Conservation (phyloP, 371 early-diverging fungal genomes). For the Nematocida sp. region DNA sequence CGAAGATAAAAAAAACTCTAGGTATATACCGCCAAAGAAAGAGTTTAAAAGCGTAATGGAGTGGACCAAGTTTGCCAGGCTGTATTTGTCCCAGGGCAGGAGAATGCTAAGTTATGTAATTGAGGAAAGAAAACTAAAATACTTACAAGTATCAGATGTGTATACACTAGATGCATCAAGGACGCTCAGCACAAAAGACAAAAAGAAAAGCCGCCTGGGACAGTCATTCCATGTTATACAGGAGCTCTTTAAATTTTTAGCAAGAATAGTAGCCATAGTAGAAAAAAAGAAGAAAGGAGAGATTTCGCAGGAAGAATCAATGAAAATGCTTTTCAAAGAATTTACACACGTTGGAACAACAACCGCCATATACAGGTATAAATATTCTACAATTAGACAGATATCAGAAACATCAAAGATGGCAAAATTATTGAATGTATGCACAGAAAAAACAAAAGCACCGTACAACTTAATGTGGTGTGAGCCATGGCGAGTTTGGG, state of each 20-base stretch:
- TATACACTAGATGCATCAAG: conserved; percentile 93
- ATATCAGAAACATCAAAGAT: conserved; percentile 77
- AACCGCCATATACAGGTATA: conserved; percentile 99
- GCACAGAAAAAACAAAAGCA: conserved; percentile 82
- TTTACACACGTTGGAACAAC: conserved; percentile 96
- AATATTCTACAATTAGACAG: conserved; percentile 93
- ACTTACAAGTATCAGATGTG: conserved; percentile 91
- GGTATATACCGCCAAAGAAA: conserved; percentile 83
- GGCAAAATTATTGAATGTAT: not conserved
- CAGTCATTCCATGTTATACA: conserved; percentile 87
- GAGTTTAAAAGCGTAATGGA: conserved; percentile 94
- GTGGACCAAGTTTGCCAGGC: conserved; percentile 95
- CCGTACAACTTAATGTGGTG: conserved; percentile 97
- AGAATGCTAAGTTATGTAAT: conserved; percentile 94
- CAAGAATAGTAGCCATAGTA: conserved; percentile 88
- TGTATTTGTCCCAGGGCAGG: conserved; percentile 92
- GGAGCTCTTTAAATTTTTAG: conserved; percentile 92
- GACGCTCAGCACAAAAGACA: conserved; percentile 95
- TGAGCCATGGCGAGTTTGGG: conserved; percentile 97
- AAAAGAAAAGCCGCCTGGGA: conserved; percentile 96
- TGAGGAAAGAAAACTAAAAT: conserved; percentile 89
- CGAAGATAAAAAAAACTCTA: not conserved
- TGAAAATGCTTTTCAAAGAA: conserved; percentile 90
- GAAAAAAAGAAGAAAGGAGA: conserved; percentile 91
- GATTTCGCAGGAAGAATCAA: conserved; percentile 84